Base-by-base conservation (phyloP, 1,284 basidiomycete genomes). In the Ceratobasidium sp. region DNA sequence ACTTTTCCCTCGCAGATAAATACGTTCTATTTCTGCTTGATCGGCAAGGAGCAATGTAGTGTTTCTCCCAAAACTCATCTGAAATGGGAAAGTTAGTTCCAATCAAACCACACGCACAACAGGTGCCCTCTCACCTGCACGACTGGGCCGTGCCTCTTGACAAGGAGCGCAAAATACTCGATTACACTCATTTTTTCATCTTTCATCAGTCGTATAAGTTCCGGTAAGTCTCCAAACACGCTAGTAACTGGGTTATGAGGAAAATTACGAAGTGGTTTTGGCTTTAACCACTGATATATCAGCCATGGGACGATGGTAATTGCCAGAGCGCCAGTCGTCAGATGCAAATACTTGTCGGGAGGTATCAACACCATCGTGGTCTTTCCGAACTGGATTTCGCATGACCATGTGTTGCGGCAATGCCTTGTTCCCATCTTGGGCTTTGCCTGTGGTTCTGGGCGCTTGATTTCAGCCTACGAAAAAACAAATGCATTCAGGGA, bases 241-340 rank as follows among this genome's bases (percentile, higher is more conserved):
- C 59, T 46, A 23, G 39, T 61, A 18, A 61, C 6, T 6, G 59
- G 59, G 21, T 61, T 61, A 23, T 61, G 59, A 26, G 58, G 58
- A 39, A 61, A 45, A 39, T 46, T 46, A 10, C 36, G 4, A 14
- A 61, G 59, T 45, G 59, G 59, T 28, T 61, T 61, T n/a, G 59
- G 59, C 28, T 16, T n/a, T 12, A 61, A 23, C 39, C 34, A 28
- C 6, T 26, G 30, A 21, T 61, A 61, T 8, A 61, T 39, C 21
- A 14, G 6, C 36, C 36, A 39, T 39, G 36, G 36, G 21, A 16
- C 28, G 3, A 34, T 6, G 6, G 18, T 5, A 32, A 59, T 14
- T 39, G 36, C 36, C 36, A 39, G 14, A 39, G 36, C 14, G 6
- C 36, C 36, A 39, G 14, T 14, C 14, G 14, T 14, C 8, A 39